Base-by-base conservation (phyloP, 1,139 yeast species). In the Yamadazyma sp. region DNA sequence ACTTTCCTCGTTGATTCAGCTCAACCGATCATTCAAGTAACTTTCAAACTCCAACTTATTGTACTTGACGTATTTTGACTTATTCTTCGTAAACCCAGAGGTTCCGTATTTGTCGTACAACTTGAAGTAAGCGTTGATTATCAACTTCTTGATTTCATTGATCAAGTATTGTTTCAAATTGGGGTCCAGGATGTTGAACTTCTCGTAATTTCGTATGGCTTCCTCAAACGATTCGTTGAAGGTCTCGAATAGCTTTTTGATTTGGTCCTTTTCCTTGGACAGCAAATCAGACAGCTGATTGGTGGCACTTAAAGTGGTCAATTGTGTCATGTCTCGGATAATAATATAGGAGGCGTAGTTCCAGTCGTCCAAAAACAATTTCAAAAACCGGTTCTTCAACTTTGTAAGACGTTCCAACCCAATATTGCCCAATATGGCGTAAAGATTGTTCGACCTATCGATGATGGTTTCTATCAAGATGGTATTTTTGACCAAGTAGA, bases 201-300 rank as follows among this genome's bases (percentile, higher is more conserved):
- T 69, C 55, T 80, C 81, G 58, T 87, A 83, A 42, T 76, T 75
- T 37, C 74, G 71, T 17, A 85, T 72, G 33, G 92, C 76, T 38
- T 78, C 83, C 45, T 88, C 96, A 56, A 88, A 86, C 38, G 91
- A 87, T 23, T 81, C 80, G 54, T 92, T 91, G 64, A 92, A 91
- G 41, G 70, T 78, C 49, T 76, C 78, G 67, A 89, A 91, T 55
- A 87, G 81, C 45, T 92, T 97, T 56, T 92, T 94, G 43, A 91
- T 80, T 41, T 76, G 79, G 38, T 89, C 97, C 46, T 81, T 80
- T 49, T 91, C 95, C 55, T 89, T 91, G 26, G 78, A 74, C 3
- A 81, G 63, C 42, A 68, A 46, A 37, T 61, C 53, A 12, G 35
- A 38, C 3, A 44, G 34, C 29, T 40, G 47, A 32, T 48, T 47